Evolutionary conservation across 2,329 filamentous ascomycete genomes (phyloP).

Genomic region (Escovopsis sp.): DNA sequence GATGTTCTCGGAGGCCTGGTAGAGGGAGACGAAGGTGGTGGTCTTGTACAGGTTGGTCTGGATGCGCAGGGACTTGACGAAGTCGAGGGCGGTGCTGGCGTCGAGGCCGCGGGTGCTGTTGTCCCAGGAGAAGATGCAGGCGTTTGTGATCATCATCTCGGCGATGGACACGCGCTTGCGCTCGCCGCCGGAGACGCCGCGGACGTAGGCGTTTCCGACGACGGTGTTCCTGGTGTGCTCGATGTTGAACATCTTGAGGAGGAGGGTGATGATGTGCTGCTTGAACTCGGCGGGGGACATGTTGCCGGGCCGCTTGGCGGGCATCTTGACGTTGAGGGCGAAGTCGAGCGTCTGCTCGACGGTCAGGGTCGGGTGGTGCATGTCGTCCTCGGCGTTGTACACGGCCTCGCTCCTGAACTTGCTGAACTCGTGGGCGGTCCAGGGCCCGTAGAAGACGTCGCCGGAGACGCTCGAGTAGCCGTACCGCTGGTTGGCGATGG

Average conservation of each 20-base stretch:
- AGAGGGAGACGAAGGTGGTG: slow-evolving; percentile 73
- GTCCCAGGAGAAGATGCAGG: slow-evolving; percentile 61
- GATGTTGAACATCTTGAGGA: slow-evolving; percentile 89
- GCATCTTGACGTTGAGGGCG: slow-evolving; percentile 71
- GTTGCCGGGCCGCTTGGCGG: slow-evolving; percentile 62
- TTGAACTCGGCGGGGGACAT: slow-evolving; percentile 64
- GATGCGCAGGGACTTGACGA: slow-evolving; percentile 55
- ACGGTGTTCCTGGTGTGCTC: slow-evolving; percentile 76
- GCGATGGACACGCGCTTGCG: slow-evolving; percentile 70
- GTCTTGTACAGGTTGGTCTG: slow-evolving; percentile 75
- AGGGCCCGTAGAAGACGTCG: slow-evolving; percentile 64
- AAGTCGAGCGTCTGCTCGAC: slow-evolving; percentile 81
- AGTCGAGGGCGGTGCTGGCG: slow-evolving; percentile 52
- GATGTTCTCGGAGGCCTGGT: slow-evolving; percentile 73
- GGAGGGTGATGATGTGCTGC: slow-evolving; percentile 54
- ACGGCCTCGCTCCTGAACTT: slow-evolving; percentile 68
- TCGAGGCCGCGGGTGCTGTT: slow-evolving; percentile 59
- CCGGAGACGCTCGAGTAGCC: slow-evolving; percentile 44
- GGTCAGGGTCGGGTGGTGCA: slow-evolving; percentile 72
- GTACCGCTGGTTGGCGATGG: slow-evolving; percentile 49
- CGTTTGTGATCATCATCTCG: slow-evolving; percentile 66
- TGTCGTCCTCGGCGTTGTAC: slow-evolving; percentile 68
- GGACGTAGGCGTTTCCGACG: slow-evolving; percentile 68
- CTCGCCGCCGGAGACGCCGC: slow-evolving; percentile 68
- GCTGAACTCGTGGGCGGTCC: slow-evolving; percentile 55